Percentiles rank a stretch among this genome's conserved stretches.
phyloP scores from a whole-genome alignment of 306 rosid species.

The Casuarina cunninghamiana region DNA sequence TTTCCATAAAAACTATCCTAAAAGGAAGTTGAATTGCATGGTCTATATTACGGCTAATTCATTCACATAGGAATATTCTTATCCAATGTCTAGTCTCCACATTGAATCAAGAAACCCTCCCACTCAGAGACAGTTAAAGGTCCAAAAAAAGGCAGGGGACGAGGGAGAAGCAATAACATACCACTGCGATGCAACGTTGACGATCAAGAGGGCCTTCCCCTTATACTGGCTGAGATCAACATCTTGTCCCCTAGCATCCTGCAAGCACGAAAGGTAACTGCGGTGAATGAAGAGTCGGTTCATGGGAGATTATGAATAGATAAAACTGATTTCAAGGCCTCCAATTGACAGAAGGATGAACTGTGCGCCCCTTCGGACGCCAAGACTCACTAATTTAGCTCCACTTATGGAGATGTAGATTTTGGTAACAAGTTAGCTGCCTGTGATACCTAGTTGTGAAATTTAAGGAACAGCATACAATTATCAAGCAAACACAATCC shows the following conservation, averaged over 20 bases:
- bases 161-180: conserved; percentile 23
- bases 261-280: conserved; percentile 15
- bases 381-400: neutral
- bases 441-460: neutral
- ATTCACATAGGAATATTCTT: neutral
- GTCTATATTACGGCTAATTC: neutral
- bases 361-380: neutral
- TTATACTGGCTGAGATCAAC: conserved; percentile 82
- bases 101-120: neutral
- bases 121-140: neutral
- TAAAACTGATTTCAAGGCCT: neutral
- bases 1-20: neutral
- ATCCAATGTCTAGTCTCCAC: conserved; percentile 2
- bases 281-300: neutral
- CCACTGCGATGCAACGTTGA: conserved; percentile 99
- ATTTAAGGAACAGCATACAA: neutral
- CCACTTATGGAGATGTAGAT: neutral
- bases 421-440: neutral
- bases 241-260: conserved; percentile 92
- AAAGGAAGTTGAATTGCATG: neutral
- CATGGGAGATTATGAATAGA: neutral
- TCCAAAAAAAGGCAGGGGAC: neutral
- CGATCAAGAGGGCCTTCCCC: conserved; percentile 85
- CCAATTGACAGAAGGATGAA: neutral
- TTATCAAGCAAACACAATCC: neutral